phyloP scores from a whole-genome alignment of 768 basidiomycete species.

The Mycena venus region DNA sequence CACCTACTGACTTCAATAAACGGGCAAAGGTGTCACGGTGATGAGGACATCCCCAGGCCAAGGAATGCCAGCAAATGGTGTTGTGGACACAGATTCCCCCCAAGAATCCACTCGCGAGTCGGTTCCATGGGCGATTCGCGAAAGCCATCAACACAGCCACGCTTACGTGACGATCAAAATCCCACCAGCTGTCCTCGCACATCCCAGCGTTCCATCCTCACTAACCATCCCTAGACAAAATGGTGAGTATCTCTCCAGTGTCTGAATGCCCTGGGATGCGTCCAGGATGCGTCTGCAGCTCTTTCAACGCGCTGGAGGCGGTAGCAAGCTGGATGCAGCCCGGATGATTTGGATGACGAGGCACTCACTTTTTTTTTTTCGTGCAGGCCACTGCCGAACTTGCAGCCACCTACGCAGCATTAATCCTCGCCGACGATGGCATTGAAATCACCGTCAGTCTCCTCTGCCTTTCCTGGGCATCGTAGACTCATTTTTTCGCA shows the following conservation, averaged over 20 bases:
- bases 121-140: too few species aligned
- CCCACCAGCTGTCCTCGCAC: too few species aligned
- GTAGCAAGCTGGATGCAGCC: neutral
- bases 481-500: slow-evolving; percentile 46
- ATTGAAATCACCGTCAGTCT: slow-evolving; percentile 94
- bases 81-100: too few species aligned
- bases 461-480: neutral
- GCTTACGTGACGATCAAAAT: too few species aligned
- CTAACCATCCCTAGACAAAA: neutral
- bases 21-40: too few species aligned
- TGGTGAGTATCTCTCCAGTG: neutral
- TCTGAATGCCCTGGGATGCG: neutral
- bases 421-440: slow-evolving; percentile 98
- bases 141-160: too few species aligned
- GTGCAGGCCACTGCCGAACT: slow-evolving; percentile 75
- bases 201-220: neutral
- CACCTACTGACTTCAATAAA: too few species aligned
- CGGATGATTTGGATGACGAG: slow-evolving; percentile 29
- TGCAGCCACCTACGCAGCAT: slow-evolving; percentile 95
- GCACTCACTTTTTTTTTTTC: slow-evolving; percentile 16
- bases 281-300: neutral
- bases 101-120: too few species aligned
- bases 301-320: neutral
- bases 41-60: too few species aligned
- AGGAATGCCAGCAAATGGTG: too few species aligned